Evolutionary conservation across 305 asterid genomes (phyloP).

Genomic region (Solanum hybrid): DNA sequence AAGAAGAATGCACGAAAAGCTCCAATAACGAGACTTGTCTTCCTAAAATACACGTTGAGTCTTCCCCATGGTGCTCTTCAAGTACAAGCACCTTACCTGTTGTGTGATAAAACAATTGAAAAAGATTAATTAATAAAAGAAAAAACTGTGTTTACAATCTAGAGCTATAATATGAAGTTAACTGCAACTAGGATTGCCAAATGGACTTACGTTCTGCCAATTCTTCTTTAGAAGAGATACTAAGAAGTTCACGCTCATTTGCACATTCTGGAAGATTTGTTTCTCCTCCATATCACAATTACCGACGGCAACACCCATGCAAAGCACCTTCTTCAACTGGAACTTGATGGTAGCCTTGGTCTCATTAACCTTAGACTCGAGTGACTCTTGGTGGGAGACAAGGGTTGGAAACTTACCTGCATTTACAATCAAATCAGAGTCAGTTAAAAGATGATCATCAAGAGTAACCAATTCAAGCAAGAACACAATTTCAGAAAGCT

Average conservation of each 20-base stretch:
- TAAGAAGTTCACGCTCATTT: conserved; percentile 59
- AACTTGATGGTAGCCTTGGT: conserved; percentile 63
- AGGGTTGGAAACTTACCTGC: conserved; percentile 66
- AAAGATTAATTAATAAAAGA: background rate
- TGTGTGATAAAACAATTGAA: background rate
- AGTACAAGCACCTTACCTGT: conserved; percentile 65
- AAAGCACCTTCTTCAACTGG: conserved; percentile 65
- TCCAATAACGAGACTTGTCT: background rate
- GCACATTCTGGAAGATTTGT: conserved; percentile 59
- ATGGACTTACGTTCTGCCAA: conserved; percentile 53
- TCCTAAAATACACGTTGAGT: conserved; percentile 47
- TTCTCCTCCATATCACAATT: conserved; percentile 61
- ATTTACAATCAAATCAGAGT: background rate
- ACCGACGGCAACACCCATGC: conserved; percentile 82
- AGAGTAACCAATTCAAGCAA: background rate
- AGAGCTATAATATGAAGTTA: too few relatives aligned
- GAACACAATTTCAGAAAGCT: background rate
- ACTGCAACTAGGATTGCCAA: too few relatives aligned
- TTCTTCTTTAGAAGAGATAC: conserved; percentile 60
- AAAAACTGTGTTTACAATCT: background rate
- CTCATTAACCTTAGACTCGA: conserved; percentile 55
- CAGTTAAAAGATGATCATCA: background rate
- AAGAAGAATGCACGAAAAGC: background rate
- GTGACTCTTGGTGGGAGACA: conserved; percentile 56
- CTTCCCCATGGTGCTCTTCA: conserved; percentile 75